Percentiles rank a stretch among this genome's conserved stretches.
Evolutionary conservation across 345 rosid genomes (phyloP).

Genomic region (Erucastrum elatum): DNA sequence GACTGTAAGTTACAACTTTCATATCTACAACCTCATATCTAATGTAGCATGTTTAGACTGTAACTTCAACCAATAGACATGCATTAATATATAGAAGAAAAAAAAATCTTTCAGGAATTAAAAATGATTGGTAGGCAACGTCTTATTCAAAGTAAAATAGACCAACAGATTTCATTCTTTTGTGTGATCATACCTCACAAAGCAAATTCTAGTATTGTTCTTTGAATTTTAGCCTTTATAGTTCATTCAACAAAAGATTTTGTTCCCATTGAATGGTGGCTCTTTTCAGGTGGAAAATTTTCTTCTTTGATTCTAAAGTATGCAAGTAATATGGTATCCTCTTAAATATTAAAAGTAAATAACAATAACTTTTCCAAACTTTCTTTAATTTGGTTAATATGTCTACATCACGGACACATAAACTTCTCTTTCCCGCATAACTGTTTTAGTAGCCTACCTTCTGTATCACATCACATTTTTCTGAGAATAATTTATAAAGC

Average conservation of each 20-base stretch:
- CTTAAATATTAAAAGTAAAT: slow-evolving; percentile 11
- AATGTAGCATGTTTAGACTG: background rate
- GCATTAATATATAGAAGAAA: background rate
- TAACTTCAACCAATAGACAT: background rate
- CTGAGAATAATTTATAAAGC: slow-evolving; percentile 6
- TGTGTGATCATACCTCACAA: slow-evolving; percentile 36
- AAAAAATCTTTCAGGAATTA: background rate
- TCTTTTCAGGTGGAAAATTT: slow-evolving; percentile 41
- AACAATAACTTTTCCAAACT: slow-evolving; percentile 16
- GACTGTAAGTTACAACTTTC: background rate
- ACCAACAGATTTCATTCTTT: slow-evolving; percentile 32
- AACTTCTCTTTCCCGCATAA: slow-evolving; percentile 29
- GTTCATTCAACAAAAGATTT: slow-evolving; percentile 41
- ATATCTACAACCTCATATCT: slow-evolving; percentile 4
- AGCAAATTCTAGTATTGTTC: slow-evolving; percentile 31
- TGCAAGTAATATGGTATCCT: slow-evolving; percentile 27
- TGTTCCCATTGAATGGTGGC: slow-evolving; percentile 45
- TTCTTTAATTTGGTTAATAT: slow-evolving; percentile 30
- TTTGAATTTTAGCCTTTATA: slow-evolving; percentile 36
- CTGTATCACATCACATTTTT: slow-evolving; percentile 33
- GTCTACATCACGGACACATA: slow-evolving; percentile 35
- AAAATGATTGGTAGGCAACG: slow-evolving; percentile 23
- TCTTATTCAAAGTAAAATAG: slow-evolving; percentile 22
- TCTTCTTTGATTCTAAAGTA: slow-evolving; percentile 12
- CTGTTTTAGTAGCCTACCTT: slow-evolving; percentile 18